These are phyloP conservation scores for Penicillium bovifimosum DNA, from an alignment of 495 filamentous ascomycete species.

Conservation along the genomic window DNA sequence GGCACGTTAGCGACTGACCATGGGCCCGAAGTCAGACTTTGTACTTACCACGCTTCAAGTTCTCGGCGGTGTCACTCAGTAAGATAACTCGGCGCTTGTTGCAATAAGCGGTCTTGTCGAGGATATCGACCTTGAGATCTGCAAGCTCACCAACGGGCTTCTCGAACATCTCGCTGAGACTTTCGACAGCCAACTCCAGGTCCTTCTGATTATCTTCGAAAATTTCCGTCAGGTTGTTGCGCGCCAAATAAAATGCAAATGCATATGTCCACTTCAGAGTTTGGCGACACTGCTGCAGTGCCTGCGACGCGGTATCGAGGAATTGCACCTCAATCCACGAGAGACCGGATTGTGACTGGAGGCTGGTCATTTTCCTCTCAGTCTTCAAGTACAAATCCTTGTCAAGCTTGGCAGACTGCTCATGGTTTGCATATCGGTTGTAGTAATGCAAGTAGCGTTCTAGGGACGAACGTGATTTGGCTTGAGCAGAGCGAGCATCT, in stretches of 20 bases:
- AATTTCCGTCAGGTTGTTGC: conserved; percentile 93
- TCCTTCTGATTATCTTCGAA: conserved; percentile 99
- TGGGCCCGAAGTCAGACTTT: neutral
- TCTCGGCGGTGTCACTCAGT: conserved; percentile 84
- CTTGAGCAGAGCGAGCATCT: conserved; percentile 85
- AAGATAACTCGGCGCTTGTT: conserved; percentile 86
- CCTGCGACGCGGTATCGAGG: conserved; percentile 84
- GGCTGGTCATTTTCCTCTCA: conserved; percentile 96
- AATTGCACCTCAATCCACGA: conserved; percentile 99
- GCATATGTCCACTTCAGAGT: conserved; percentile 99
- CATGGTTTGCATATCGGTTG: conserved; percentile 97
- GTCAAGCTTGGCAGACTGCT: conserved; percentile 94
- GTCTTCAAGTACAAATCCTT: conserved; percentile 95
- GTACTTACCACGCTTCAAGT: conserved; percentile 74
- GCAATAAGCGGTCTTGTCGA: conserved; percentile 97
- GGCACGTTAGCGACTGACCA: conserved; percentile 2
- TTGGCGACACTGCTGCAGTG: conserved; percentile 91
- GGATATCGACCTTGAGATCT: conserved; percentile 87
- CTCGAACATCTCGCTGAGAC: conserved; percentile 95
- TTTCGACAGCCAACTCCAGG: conserved; percentile 93
- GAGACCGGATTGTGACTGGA: conserved; percentile 89
- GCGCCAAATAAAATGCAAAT: conserved; percentile 91
- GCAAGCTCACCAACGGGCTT: conserved; percentile 81
- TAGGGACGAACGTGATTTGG: conserved; percentile 78
- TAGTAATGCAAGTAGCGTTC: conserved; percentile 98